Evolutionary conservation across 1,284 basidiomycete genomes (phyloP), one percentile per base, ranked within the genome.

Genomic region (Cystobasidium slooffiae): DNA sequence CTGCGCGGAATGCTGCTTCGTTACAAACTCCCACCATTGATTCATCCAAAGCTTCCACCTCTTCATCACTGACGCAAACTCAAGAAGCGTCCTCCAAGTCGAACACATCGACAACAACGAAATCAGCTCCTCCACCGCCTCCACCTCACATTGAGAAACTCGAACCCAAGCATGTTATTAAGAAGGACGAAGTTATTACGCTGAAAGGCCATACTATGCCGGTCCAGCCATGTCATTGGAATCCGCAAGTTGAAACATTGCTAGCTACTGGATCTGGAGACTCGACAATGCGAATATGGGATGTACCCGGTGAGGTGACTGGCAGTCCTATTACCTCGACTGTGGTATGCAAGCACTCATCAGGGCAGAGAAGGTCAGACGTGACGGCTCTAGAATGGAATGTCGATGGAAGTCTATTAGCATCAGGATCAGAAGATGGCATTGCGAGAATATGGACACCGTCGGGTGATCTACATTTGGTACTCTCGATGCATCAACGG

Each of bases 211-310:
- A 79, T 56, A 76, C 76, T 1, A 63, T 72, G 46, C 37, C 77
- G n/a, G 78, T 79, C 8, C 93, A 92, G 75, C 88, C 91, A 7
- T 91, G 90, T 75, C 86, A 89, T 4, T 93, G 90, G 86, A 93
- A 91, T 81, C 90, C 91, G 9, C 84, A 83, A 55, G 84, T 86
- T n/a, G 84, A 84, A 39, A 84, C 86, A 53, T 80, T 89, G 16
- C 82, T 93, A 18, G 90, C 91, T 39, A 89, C 91, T 43, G 92
- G 92, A 88, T 91, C 91, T 22, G 90, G 89, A 81, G 91, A 93
- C 81, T 88, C 89, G 51, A 85, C 88, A 9, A 86, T 91, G 14
- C 87, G 91, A 75, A 84, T 92, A 75, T 93, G 91, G 91, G 85
- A 88, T 76, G 81, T 92, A 24, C 87, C 88, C 47, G 82, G 67